A percentile compares a stretch with the other conserved stretches of the same genome.
Evolutionary conservation across 2,329 filamentous ascomycete genomes (phyloP).

Genomic region (Ceratocystis huliohia): DNA sequence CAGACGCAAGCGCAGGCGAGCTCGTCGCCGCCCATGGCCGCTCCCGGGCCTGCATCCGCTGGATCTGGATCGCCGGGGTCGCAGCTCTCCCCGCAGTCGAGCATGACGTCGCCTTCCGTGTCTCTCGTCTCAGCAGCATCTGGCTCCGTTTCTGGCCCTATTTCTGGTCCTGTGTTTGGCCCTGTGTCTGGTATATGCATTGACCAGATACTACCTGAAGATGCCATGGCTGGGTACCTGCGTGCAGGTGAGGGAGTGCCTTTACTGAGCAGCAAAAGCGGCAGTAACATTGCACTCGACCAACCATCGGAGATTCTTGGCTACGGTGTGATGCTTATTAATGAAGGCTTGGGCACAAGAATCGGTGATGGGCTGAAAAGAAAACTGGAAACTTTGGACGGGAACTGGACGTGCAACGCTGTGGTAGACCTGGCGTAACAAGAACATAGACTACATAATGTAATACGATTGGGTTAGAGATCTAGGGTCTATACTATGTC

Average conservation of each 20-base stretch:
- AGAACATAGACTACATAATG: background rate
- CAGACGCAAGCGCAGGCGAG: background rate
- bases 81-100: slow-evolving; percentile 11
- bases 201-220: slow-evolving; percentile 32
- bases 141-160: slow-evolving; percentile 8
- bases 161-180: background rate
- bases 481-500: background rate
- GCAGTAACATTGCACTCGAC: slow-evolving; percentile 29
- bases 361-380: slow-evolving; percentile 36
- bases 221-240: slow-evolving; percentile 29
- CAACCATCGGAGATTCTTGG: slow-evolving; percentile 31
- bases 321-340: slow-evolving; percentile 32
- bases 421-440: background rate
- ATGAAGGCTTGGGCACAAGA: slow-evolving; percentile 32
- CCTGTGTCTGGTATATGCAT: slow-evolving; percentile 26
- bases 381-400: slow-evolving; percentile 32
- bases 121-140: slow-evolving; percentile 8
- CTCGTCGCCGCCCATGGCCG: background rate
- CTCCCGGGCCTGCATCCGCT: background rate
- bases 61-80: slow-evolving; percentile 14
- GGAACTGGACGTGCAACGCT: slow-evolving; percentile 31
- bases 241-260: slow-evolving; percentile 31
- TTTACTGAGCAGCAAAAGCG: slow-evolving; percentile 28
- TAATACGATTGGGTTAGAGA: background rate
- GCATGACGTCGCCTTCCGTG: background rate